Evolutionary conservation across 2,329 filamentous ascomycete genomes (phyloP).

Genomic region (Triangularia verruculosa): DNA sequence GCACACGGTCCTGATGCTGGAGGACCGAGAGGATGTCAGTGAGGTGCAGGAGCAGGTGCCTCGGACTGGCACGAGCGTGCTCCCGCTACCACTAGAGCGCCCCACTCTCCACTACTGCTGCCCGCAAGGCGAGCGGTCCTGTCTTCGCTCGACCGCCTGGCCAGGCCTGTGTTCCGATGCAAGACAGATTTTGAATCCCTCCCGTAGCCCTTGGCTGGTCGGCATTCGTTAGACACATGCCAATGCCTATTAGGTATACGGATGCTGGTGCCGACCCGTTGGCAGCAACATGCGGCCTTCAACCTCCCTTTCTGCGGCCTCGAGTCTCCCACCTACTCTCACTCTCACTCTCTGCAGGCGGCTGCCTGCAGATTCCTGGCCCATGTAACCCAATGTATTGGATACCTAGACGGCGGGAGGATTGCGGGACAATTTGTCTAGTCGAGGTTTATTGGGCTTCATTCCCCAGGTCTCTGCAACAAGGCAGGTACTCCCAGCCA

Average conservation of each 20-base stretch:
- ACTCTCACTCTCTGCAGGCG: background rate
- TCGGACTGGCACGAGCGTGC: background rate
- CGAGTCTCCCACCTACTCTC: background rate
- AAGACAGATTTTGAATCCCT: background rate
- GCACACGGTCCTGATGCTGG: background rate
- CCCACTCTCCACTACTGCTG: slow-evolving; percentile 7
- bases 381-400: slow-evolving; percentile 18
- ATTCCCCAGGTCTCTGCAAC: slow-evolving; percentile 10
- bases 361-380: slow-evolving; percentile 16
- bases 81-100: background rate
- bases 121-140: slow-evolving; percentile 27
- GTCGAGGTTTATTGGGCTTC: background rate
- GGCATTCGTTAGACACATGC: slow-evolving; percentile 15
- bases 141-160: background rate
- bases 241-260: slow-evolving; percentile 6
- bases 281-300: slow-evolving; percentile 13
- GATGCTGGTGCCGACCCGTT: slow-evolving; percentile 21
- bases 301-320: slow-evolving; percentile 1
- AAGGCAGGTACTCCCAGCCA: slow-evolving; percentile 7
- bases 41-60: background rate
- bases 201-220: slow-evolving; percentile 17
- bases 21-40: background rate
- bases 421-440: background rate
- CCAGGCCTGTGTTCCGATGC: background rate
- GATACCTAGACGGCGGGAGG: slow-evolving; percentile 10